phyloP scores from a whole-genome alignment of 352 stramenopile species.

The Globisporangium takayamanum region DNA sequence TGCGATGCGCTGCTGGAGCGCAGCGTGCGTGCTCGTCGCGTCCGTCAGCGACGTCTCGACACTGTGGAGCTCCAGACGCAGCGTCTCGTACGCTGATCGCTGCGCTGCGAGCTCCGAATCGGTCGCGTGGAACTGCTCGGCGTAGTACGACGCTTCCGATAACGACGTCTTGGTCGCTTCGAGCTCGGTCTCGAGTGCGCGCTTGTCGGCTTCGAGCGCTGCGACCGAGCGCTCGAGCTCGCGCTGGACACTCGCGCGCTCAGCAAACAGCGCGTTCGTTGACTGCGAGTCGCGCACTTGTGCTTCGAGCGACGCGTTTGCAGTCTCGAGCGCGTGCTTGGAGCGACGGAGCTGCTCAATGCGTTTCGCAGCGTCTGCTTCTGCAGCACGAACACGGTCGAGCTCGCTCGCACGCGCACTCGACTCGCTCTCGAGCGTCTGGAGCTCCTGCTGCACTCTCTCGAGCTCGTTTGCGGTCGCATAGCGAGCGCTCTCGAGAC shows the following conservation, averaged over 20 bases:
- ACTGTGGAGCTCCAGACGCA: constrained; percentile 4
- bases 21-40: not conserved
- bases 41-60: not conserved
- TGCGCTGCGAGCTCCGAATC: constrained; percentile 23
- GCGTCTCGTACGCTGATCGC: constrained; percentile 8
- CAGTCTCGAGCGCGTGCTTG: constrained; percentile 27
- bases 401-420: constrained; percentile 16
- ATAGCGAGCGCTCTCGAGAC: constrained; percentile 6
- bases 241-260: constrained; percentile 9
- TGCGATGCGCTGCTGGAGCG: constrained; percentile 4
- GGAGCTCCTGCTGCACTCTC: constrained; percentile 20
- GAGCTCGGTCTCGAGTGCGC: constrained; percentile 30
- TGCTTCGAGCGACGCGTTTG: constrained; percentile 20
- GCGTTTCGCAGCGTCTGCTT: not conserved
- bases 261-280: constrained; percentile 15
- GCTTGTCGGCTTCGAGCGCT: constrained; percentile 11
- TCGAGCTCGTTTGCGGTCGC: constrained; percentile 4
- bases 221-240: constrained; percentile 9
- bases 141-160: constrained; percentile 28
- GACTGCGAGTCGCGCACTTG: constrained; percentile 28
- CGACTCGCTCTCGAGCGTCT: constrained; percentile 21
- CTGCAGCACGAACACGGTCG: constrained; percentile 11
- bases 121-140: constrained; percentile 20
- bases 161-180: constrained; percentile 23
- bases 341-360: constrained; percentile 17